Base-by-base conservation (phyloP, 2,329 filamentous ascomycete species). In the Arthrinium phaeospermum region DNA sequence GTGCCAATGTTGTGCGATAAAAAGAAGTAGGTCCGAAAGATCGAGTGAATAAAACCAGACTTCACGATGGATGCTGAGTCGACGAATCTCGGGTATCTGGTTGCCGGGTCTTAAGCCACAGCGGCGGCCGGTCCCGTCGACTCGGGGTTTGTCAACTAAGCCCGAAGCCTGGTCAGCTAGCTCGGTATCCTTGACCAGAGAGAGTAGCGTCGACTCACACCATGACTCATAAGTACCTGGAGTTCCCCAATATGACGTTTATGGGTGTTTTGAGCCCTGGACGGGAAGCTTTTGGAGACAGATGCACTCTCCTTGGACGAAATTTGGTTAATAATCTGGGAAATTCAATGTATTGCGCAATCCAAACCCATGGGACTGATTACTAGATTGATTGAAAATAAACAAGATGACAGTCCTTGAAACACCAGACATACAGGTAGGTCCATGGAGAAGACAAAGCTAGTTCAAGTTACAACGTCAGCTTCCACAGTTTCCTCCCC, bases 401-500 rank as follows among this genome's bases (percentile, higher is more conserved):
- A 47, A 47, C 46, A 6, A 47, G 46, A 6, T 22, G 3, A 22
- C 8, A 37, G 3, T n/a, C 8, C 1, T 22, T 19, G 5, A 6
- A 47, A 16, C 4, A 5, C 5, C 16, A 19, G 16, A 22, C 22
- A 16, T 47, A 22, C 46, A n/a, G 3, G 19, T 10, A n/a, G 12
- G 3, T 51, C n/a, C 49, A 16, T 30, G 27, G 10, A 19, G 5
- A n/a, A n/a, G 3, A 13, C 6, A n/a, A n/a, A n/a, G n/a, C n/a
- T n/a, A n/a, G n/a, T n/a, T n/a, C 22, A 24, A 4, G 1, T 41
- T 68, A 68, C 4, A 69, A 44, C 57, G 73, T 37, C 19, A 76
- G 44, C 57, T 74, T 77, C 75, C 75, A 77, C 30, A 74, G 69
- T 3, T 74, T 72, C 27, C 77, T 70, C 14, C 75, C 75, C 68